phyloP scores from a whole-genome alignment of 495 filamentous ascomycete genomes.

The Ramalina intermedia region DNA sequence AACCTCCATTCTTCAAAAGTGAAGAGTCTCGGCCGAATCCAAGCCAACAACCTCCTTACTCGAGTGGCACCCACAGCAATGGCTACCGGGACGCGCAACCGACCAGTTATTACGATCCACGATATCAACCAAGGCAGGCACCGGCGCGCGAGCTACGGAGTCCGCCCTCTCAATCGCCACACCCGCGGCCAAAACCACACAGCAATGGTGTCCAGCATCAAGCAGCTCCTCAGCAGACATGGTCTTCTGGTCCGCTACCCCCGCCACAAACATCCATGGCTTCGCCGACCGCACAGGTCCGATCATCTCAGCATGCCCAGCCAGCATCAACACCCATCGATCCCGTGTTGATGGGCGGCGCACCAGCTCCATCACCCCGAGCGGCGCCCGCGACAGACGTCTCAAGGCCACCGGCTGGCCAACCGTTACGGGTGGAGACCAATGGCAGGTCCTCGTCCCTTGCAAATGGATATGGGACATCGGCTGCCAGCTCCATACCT shows the following conservation, averaged over 20 bases:
- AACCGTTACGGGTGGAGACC: neutral
- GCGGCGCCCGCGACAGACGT: neutral
- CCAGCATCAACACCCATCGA: conserved; percentile 15
- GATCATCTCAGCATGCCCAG: conserved; percentile 4
- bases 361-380: conserved; percentile 5
- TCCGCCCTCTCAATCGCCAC: neutral
- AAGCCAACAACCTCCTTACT: neutral
- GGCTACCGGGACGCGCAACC: neutral
- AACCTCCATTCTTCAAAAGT: too few species aligned
- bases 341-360: conserved; percentile 12
- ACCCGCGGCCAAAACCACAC: neutral
- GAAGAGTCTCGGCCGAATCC: neutral
- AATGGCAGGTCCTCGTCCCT: neutral
- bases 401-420: neutral
- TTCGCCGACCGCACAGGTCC: conserved; percentile 5
- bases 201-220: conserved; percentile 2
- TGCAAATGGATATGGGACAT: conserved; percentile 5
- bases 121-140: neutral
- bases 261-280: conserved; percentile 7
- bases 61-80: neutral
- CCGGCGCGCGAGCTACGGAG: neutral
- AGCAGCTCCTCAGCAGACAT: neutral
- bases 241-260: neutral
- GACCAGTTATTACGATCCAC: neutral
- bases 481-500: conserved; percentile 28